Percentiles rank a stretch among this genome's conserved stretches.
These are phyloP conservation scores for Paxillus ammoniavirescens DNA, from an alignment of 768 basidiomycete species.

Conservation along the genomic window DNA sequence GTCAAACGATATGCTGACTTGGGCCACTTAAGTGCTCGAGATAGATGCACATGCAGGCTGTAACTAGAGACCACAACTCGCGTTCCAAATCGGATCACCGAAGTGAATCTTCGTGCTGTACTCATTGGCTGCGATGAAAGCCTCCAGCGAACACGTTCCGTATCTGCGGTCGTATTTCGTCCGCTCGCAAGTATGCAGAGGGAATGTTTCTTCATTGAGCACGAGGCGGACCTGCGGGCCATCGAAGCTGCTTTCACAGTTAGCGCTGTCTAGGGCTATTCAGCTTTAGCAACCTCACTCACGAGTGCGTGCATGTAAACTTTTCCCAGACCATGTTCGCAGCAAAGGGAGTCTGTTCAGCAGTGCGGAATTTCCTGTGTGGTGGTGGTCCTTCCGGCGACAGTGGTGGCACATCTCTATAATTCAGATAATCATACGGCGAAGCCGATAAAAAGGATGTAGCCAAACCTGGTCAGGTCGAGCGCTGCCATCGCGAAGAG, in stretches of 20 bases:
- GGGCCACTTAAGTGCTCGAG: neutral
- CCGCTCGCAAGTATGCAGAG: constrained; percentile 28
- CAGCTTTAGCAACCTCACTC: neutral
- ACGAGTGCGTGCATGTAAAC: constrained; percentile 31
- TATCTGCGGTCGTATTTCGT: constrained; percentile 20
- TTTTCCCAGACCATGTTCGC: constrained; percentile 39
- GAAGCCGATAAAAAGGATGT: neutral
- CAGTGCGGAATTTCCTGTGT: constrained; percentile 31
- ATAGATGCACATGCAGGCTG: neutral
- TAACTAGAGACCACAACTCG: constrained; percentile 25
- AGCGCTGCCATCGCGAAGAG: constrained; percentile 34
- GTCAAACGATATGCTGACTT: neutral
- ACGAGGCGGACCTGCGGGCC: constrained; percentile 34
- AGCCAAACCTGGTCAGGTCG: constrained; percentile 30
- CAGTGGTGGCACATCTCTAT: constrained; percentile 28
- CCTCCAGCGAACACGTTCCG: constrained; percentile 33
- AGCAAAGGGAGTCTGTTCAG: constrained; percentile 35
- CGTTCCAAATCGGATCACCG: constrained; percentile 33
- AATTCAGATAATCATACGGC: neutral
- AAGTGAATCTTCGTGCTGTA: constrained; percentile 19
- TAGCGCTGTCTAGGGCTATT: neutral
- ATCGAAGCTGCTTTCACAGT: constrained; percentile 8
- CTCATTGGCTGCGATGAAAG: constrained; percentile 25
- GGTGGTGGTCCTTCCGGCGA: constrained; percentile 23
- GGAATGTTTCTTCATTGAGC: constrained; percentile 35